Evolutionary conservation across 2,329 filamentous ascomycete genomes (phyloP), one percentile per base, ranked within the genome.

Genomic region (Penicillium sp.): DNA sequence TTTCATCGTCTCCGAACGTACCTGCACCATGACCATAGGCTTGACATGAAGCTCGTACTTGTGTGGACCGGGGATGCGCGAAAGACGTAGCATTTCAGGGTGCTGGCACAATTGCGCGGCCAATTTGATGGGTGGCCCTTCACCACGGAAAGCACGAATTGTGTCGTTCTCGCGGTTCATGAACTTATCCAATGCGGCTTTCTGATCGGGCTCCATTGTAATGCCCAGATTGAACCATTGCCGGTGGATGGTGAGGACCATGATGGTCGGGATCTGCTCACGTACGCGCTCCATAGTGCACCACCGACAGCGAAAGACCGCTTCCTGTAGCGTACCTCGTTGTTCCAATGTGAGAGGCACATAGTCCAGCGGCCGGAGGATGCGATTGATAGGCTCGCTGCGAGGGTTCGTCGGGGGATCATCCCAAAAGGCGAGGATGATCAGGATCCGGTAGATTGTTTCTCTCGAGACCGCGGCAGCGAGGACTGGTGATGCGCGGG

Each of bases 401-500:
- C 61, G 14, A 4, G 58, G 60, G 25, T 48, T 7, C 8, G 37
- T n/a, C 11, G 55, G 40, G 13, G 62, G 55, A 58, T 76, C 73
- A 46, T 75, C 64, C 70, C 77, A 81, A 52, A 78, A 79, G 0
- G 78, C 76, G 38, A 78, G 68, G 13, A 79, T 63, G 6, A 80
- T 75, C 37, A 82, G 66, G 1, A 74, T 68, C 2, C 71, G 68
- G 53, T 80, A 82, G 4, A 82, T 73, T 3, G 73, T 70, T 48
- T 79, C 76, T 10, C 73, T 73, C 0, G 79, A 80, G 11, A 82
- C 62, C 2, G 73, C 74, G 0, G 68, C 66, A 10, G 75, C 76
- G 10, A 85, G 67, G 11, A 70, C 62, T 0, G 71, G 72, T 0
- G 83, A 84, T 5, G 76, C 74, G 16, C 72, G 72, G 2, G 80